These are phyloP conservation scores for Abrus pulchellus DNA, from an alignment of 306 rosid genomes.

Conservation along the genomic window DNA sequence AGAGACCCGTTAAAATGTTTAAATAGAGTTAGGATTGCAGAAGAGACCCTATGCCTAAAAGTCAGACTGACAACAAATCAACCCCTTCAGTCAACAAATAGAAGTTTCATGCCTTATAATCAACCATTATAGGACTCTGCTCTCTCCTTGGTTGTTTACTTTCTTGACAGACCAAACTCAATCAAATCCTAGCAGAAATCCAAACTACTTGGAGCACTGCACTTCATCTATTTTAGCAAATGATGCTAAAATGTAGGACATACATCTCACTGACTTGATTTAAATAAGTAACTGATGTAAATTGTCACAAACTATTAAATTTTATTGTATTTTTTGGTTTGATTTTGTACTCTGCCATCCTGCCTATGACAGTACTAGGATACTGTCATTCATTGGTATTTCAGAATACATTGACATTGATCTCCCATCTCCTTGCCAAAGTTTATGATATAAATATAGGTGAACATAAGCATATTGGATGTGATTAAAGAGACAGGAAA, in stretches of 20 bases:
- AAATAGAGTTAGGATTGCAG: too few species aligned
- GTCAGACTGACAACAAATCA: neutral
- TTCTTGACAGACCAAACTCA: slow-evolving; percentile 21
- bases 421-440: neutral
- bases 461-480: slow-evolving; percentile 14
- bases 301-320: neutral
- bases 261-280: neutral
- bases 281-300: neutral
- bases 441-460: slow-evolving; percentile 20
- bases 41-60: slow-evolving; percentile 12
- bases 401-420: neutral
- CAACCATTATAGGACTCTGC: slow-evolving; percentile 20
- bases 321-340: neutral
- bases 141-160: slow-evolving; percentile 13
- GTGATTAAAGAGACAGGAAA: slow-evolving; percentile 19
- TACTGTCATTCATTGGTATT: slow-evolving; percentile 26
- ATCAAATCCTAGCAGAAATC: slow-evolving; percentile 10
- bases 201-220: neutral
- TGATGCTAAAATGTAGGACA: slow-evolving; percentile 6
- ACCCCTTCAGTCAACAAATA: too few species aligned
- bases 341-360: neutral
- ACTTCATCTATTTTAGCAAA: neutral
- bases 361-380: neutral
- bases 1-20: neutral
- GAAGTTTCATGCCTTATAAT: neutral